Evolutionary conservation across 2,329 filamentous ascomycete genomes (phyloP).

Genomic region (Talaromyces piceae): DNA sequence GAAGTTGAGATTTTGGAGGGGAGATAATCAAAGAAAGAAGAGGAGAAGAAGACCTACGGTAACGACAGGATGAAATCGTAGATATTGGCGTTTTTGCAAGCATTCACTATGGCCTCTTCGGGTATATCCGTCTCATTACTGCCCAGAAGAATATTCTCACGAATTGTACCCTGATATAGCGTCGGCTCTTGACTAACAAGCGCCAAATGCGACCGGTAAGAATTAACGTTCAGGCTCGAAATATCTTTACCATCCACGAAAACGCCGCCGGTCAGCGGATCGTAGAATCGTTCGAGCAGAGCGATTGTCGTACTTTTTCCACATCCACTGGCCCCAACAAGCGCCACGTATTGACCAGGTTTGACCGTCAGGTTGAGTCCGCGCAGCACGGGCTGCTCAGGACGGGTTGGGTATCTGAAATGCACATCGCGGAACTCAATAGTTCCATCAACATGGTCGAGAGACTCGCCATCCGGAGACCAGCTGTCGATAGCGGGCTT

Average conservation of each 20-base stretch:
- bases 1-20: too few relatives aligned
- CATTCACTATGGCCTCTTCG: slow-evolving; percentile 66
- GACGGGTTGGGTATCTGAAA: slow-evolving; percentile 87
- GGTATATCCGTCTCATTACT: slow-evolving; percentile 58
- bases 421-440: slow-evolving; percentile 90
- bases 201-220: slow-evolving; percentile 75
- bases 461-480: slow-evolving; percentile 58
- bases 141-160: slow-evolving; percentile 82
- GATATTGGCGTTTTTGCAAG: slow-evolving; percentile 85
- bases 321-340: slow-evolving; percentile 90
- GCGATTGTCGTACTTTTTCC: slow-evolving; percentile 93
- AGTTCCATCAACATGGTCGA: slow-evolving; percentile 61
- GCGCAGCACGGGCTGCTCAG: slow-evolving; percentile 84
- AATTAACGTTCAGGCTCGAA: slow-evolving; percentile 69
- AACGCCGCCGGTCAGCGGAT: slow-evolving; percentile 71
- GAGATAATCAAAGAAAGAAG: slow-evolving; percentile 2
- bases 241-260: slow-evolving; percentile 80
- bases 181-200: slow-evolving; percentile 94
- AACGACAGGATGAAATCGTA: slow-evolving; percentile 85
- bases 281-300: slow-evolving; percentile 89
- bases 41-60: slow-evolving; percentile 43
- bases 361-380: slow-evolving; percentile 58
- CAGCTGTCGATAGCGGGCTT: slow-evolving; percentile 76
- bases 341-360: slow-evolving; percentile 51
- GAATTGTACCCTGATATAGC: slow-evolving; percentile 84